Evolutionary conservation across 139 green algal genomes (phyloP), one percentile per base, ranked within the genome.

Genomic region (Coelastrella sp.): DNA sequence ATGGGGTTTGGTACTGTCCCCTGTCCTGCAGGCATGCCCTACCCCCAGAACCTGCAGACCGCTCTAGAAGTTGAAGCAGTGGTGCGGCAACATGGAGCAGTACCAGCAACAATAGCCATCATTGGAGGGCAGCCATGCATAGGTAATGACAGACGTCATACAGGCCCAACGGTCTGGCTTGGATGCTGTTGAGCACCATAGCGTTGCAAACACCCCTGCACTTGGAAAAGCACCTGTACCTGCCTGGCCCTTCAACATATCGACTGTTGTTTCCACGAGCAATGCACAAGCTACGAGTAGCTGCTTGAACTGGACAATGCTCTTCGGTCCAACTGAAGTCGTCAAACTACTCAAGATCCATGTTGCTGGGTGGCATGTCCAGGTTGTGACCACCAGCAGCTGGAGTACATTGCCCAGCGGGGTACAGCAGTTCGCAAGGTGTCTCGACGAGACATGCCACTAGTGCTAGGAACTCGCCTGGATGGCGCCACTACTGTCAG

Each of bases 401-500:
- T 98, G 16, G 92, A 97, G 85, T 74, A 91, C 73, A 92, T 98
- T 13, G 96, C 96, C 0, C 64, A 80, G 14, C 47, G 80, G 1
- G 97, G 96, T 3, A 89, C 59, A 7, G 56, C 68, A 22, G 96
- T 96, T 59, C 81, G 92, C 19, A 99, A 99, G 92, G 94, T 95
- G 2, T 98, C 97, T 2, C 93, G 97, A 7, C 85, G 98, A 3
- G 98, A 99, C 90, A 82, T 99, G 47, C 93, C 97, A 0, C 71
- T 90, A 4, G 96, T 97, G 16, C 89, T 98, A 32, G 94, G 96
- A 0, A 87, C 64, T 14, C 23, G 90, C 6, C 5, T 93, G 19
- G 95, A 98, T 73, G 98, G 97, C 0, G 97, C 97, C 5, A 99
- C 98, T 8, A 99, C 98, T 3, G 98, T 99, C 11, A 97, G 96